Conservation (phyloP, 225 moss, liverwort and hornwort genomes). For the Ulota crispa region DNA sequence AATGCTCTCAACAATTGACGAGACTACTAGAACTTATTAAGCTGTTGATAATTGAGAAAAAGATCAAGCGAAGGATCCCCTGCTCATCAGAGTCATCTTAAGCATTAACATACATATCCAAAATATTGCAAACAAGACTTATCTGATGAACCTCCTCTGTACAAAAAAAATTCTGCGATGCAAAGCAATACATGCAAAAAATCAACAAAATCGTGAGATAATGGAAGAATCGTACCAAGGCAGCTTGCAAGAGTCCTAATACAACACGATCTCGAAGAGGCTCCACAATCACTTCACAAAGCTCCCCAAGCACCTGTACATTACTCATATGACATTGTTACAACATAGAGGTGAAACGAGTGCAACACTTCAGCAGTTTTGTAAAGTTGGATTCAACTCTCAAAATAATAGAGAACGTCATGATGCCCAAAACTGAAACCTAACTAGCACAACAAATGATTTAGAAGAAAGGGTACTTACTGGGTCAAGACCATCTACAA, state of each 20-base stretch:
- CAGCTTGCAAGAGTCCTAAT: conserved; percentile 85
- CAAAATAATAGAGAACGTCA: neutral
- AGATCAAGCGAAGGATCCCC: neutral
- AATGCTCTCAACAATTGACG: conserved; percentile 9
- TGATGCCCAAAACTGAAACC: conserved; percentile 8
- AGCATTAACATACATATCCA: neutral
- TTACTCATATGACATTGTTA: neutral
- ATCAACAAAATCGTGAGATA: neutral
- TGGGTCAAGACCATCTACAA: conserved; percentile 83
- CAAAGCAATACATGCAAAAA: neutral
- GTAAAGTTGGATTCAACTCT: neutral
- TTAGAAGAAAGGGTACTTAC: conserved; percentile 39
- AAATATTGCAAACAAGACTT: neutral
- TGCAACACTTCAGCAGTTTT: neutral
- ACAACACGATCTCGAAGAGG: conserved; percentile 88
- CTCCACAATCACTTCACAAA: conserved; percentile 88
- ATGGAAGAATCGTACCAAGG: conserved; percentile 53
- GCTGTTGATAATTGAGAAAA: neutral
- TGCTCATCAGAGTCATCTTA: conserved; percentile 9
- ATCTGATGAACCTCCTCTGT: neutral
- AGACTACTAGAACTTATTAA: neutral
- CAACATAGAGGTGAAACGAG: neutral
- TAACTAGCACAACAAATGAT: neutral
- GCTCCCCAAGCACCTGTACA: conserved; percentile 78
- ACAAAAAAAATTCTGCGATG: neutral